Percentiles rank a stretch among this genome's conserved stretches.
These are phyloP conservation scores for Parasarocladium wereldwijsianum DNA, from an alignment of 2,329 filamentous ascomycete genomes.

Conservation along the genomic window DNA sequence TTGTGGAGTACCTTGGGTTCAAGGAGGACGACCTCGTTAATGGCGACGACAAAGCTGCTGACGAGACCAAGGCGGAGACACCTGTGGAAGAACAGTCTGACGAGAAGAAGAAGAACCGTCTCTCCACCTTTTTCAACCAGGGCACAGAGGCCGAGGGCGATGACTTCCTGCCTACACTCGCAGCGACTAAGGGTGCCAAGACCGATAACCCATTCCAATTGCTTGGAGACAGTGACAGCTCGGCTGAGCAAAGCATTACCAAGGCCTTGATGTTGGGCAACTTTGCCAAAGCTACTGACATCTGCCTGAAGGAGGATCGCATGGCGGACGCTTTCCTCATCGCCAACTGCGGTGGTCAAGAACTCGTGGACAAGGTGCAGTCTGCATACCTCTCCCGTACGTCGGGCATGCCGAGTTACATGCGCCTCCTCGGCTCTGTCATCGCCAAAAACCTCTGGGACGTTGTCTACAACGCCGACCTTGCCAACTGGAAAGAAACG, in stretches of 20 bases:
- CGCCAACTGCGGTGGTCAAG: constrained; percentile 88
- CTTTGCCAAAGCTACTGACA: constrained; percentile 78
- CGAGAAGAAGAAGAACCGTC: constrained; percentile 43
- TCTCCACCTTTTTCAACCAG: constrained; percentile 67
- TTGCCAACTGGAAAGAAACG: constrained; percentile 90
- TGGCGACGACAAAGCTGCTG: constrained; percentile 24
- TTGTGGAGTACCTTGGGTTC: constrained; percentile 87
- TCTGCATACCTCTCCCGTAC: constrained; percentile 78
- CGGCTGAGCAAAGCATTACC: constrained; percentile 76
- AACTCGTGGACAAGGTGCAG: constrained; percentile 88
- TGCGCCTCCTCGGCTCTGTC: constrained; percentile 79
- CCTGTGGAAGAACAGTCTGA: constrained; percentile 14
- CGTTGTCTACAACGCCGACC: constrained; percentile 87
- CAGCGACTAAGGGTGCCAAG: constrained; percentile 80
- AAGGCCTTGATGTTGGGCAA: constrained; percentile 77
- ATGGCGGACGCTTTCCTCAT: constrained; percentile 97
- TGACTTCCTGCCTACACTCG: constrained; percentile 72
- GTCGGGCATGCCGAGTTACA: constrained; percentile 72
- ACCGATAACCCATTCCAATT: constrained; percentile 91
- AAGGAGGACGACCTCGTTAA: constrained; percentile 41
- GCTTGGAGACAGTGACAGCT: constrained; percentile 68
- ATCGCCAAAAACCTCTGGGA: constrained; percentile 97
- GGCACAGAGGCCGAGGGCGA: constrained; percentile 50
- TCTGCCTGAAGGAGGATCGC: constrained; percentile 76
- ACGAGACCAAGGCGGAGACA: constrained; percentile 12